phyloP scores from a whole-genome alignment of 108 stramenopile genomes.

The Nitzschia sp. region DNA sequence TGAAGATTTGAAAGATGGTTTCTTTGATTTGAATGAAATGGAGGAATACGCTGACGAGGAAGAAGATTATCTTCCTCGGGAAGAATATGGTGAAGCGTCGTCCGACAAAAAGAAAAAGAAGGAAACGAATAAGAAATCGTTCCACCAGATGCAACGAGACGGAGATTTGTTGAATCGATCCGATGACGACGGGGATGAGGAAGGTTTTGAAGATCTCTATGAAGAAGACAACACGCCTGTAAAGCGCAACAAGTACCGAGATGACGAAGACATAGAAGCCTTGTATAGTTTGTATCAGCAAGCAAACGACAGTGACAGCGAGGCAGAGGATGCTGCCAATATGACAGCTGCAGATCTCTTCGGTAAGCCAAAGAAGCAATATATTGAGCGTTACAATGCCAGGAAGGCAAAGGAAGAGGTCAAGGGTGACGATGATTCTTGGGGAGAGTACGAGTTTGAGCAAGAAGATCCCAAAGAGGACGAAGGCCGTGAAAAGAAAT shows the following conservation, averaged over 20 bases:
- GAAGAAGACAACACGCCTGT: slow-evolving; percentile 29
- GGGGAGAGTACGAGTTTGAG: slow-evolving; percentile 83
- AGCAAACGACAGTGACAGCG: slow-evolving; percentile 43
- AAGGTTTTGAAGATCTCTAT: slow-evolving; percentile 33
- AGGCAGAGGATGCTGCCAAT: slow-evolving; percentile 55
- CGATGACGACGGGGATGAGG: slow-evolving; percentile 65
- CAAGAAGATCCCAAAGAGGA: slow-evolving; percentile 27
- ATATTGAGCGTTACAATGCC: slow-evolving; percentile 43
- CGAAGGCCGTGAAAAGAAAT: slow-evolving; percentile 35
- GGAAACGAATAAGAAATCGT: slow-evolving; percentile 36
- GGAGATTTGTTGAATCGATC: slow-evolving; percentile 41
- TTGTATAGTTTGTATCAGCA: slow-evolving; percentile 69
- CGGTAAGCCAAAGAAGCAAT: slow-evolving; percentile 65
- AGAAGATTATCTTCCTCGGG: slow-evolving; percentile 77
- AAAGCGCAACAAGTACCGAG: slow-evolving; percentile 75
- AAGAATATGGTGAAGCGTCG: slow-evolving; percentile 57
- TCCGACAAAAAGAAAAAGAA: slow-evolving; percentile 32
- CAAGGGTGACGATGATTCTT: slow-evolving; percentile 70
- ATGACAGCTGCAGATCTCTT: slow-evolving; percentile 90
- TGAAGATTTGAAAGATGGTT: slow-evolving; percentile 86
- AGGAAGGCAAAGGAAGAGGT: slow-evolving; percentile 15
- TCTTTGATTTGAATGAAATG: slow-evolving; percentile 96
- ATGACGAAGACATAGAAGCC: slow-evolving; percentile 84
- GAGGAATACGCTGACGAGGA: slow-evolving; percentile 94
- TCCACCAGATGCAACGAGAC: slow-evolving; percentile 62